Conservation (phyloP, 2,329 filamentous ascomycete genomes). For the Fusarium sp. region DNA sequence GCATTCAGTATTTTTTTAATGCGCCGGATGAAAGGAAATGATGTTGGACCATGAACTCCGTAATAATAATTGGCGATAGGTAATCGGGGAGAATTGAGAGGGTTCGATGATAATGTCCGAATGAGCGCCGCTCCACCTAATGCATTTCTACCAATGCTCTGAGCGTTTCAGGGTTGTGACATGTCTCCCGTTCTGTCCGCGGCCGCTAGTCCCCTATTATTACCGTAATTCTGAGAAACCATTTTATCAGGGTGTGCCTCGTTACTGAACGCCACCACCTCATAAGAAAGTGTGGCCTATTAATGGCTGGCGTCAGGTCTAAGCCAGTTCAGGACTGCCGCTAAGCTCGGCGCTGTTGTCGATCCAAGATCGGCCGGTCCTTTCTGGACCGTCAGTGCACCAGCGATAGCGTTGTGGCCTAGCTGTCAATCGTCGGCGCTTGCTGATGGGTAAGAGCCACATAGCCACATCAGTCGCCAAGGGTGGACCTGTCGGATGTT, state of each 20-base stretch:
- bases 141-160: slow-evolving; percentile 26
- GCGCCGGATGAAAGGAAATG: slow-evolving; percentile 7
- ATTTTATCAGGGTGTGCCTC: slow-evolving; percentile 27
- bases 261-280: slow-evolving; percentile 27
- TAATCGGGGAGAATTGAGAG: neutral
- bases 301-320: slow-evolving; percentile 14
- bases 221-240: slow-evolving; percentile 36
- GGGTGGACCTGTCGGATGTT: slow-evolving; percentile 33
- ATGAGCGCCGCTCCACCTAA: slow-evolving; percentile 29
- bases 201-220: slow-evolving; percentile 26
- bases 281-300: slow-evolving; percentile 13
- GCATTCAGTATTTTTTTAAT: neutral
- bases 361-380: slow-evolving; percentile 48
- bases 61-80: neutral
- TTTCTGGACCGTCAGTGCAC: slow-evolving; percentile 19
- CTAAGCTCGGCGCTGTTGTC: slow-evolving; percentile 40
- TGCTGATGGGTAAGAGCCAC: slow-evolving; percentile 38
- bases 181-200: slow-evolving; percentile 18
- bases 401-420: slow-evolving; percentile 40
- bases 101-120: neutral
- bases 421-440: slow-evolving; percentile 48
- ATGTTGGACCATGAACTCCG: neutral
- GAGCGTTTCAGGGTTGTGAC: slow-evolving; percentile 44
- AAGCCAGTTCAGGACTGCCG: slow-evolving; percentile 29
- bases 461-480: slow-evolving; percentile 33